Base-by-base conservation (phyloP, 768 basidiomycete species). In the Phanerochaete sordida region DNA sequence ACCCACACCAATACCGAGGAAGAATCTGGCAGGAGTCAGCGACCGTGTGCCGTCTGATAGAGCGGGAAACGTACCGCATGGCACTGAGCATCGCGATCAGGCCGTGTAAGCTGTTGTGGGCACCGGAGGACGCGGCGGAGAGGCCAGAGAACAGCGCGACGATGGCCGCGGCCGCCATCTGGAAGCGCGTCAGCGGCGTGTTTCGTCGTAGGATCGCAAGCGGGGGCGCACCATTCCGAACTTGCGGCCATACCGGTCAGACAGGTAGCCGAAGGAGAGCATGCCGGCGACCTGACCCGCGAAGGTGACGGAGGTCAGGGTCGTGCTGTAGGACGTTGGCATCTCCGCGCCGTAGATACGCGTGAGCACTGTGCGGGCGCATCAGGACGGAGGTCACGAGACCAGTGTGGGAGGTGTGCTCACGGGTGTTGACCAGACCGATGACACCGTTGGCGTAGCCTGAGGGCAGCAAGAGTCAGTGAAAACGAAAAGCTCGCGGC, bases 211-310 rank as follows among this genome's bases (percentile, higher is more conserved):
- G 19, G 30, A 31, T 1, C 13, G 4, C 2, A 31, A 15, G 28
- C 7, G 47, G 48, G 19, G n/a, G 68, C 79, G 54, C 59, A 88
- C 87, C 93, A 95, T 95, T 64, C 93, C 93, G 65, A 87, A 88
- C 68, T 95, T 95, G 51, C 88, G 67, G n/a, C 94, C 93, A 62
- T 94, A 66, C 72, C 91, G 92, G 72, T 95, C 94, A 19, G 90
- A 90, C 61, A 94, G 77, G 69, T 85, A 92, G 73, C 91, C 90
- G 66, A 94, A 93, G 49, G 70, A 62, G 37, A 94, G 74, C 91
- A 92, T 93, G 35, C 95, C 93, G 11, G 93, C 79, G n/a, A 96
- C 74, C 7, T 88, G 91, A 15, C 94, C 94, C 30, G 87, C 94
- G 64, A 96, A 98, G 1, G 81, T 82, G 62, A 93, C 74, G 68